phyloP scores from a whole-genome alignment of 1,284 basidiomycete genomes.

The Puccinia triticina region DNA sequence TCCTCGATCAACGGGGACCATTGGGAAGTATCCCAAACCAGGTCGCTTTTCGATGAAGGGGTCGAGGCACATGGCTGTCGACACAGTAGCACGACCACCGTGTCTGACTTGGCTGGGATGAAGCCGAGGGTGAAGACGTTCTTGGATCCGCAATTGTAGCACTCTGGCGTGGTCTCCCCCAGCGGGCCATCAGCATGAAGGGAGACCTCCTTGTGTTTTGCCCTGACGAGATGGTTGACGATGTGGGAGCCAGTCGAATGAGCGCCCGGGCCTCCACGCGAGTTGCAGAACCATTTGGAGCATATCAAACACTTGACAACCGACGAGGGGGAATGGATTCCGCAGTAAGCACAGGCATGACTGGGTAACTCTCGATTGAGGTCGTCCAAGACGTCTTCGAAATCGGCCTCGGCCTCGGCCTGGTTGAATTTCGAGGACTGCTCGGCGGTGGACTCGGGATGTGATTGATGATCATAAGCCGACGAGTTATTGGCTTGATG shows the following conservation, averaged over 20 bases:
- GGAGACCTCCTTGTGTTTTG: slow-evolving; percentile 98
- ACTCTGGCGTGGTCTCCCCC: slow-evolving; percentile 93
- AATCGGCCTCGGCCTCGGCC: slow-evolving; percentile 69
- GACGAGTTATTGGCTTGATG: slow-evolving; percentile 16
- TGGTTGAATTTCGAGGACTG: slow-evolving; percentile 24
- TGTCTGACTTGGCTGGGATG: slow-evolving; percentile 98
- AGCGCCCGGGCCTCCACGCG: slow-evolving; percentile 87
- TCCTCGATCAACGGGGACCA: slow-evolving; percentile 99
- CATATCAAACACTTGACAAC: slow-evolving; percentile 96
- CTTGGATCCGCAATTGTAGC: slow-evolving; percentile 98
- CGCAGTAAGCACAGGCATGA: slow-evolving; percentile 98
- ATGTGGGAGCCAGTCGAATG: slow-evolving; percentile 73
- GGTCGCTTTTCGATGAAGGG: slow-evolving; percentile 77
- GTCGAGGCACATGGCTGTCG: slow-evolving; percentile 97
- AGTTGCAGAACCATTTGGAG: slow-evolving; percentile 99
- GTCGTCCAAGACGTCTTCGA: slow-evolving; percentile 83
- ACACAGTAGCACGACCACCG: slow-evolving; percentile 96
- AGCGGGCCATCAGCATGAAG: slow-evolving; percentile 92
- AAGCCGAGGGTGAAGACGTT: slow-evolving; percentile 99
- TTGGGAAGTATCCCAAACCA: slow-evolving; percentile 95
- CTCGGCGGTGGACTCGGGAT: background rate
- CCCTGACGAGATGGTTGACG: slow-evolving; percentile 96
- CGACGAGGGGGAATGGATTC: slow-evolving; percentile 95
- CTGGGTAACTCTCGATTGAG: slow-evolving; percentile 80
- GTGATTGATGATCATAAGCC: slow-evolving; percentile 22